A percentile compares a stretch with the other conserved stretches of the same genome.
These are phyloP conservation scores for Tetrahymena malaccensis DNA, from an alignment of 73 alveolate genomes.

Conservation along the genomic window DNA sequence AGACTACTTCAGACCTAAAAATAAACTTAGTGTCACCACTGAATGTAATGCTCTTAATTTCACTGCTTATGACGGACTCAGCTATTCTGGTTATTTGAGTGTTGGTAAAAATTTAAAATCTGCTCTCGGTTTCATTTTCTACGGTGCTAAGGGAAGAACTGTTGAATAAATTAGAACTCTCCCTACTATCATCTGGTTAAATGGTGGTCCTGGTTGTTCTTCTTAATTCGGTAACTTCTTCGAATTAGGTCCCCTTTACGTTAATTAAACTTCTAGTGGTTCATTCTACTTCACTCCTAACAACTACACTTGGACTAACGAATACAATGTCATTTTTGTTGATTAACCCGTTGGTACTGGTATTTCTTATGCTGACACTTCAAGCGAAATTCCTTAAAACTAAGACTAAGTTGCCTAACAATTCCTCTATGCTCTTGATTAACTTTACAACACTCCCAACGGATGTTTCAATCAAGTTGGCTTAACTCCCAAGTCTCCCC, in stretches of 20 bases:
- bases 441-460: not conserved
- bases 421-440: slow-evolving; percentile 5
- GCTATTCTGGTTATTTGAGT: slow-evolving; percentile 30
- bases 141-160: slow-evolving; percentile 21
- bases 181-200: slow-evolving; percentile 19
- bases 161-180: not conserved
- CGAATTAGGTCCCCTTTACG: slow-evolving; percentile 30
- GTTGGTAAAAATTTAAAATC: not conserved
- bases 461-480: slow-evolving; percentile 9
- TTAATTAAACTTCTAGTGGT: not conserved
- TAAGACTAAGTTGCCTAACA: slow-evolving; percentile 1
- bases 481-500: not conserved
- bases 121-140: slow-evolving; percentile 27
- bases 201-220: slow-evolving; percentile 50
- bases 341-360: slow-evolving; percentile 37
- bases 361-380: slow-evolving; percentile 2
- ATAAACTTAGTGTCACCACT: not conserved
- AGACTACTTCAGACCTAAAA: not conserved
- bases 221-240: slow-evolving; percentile 33
- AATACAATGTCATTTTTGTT: slow-evolving; percentile 22
- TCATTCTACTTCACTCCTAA: not conserved
- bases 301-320: slow-evolving; percentile 8
- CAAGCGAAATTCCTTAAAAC: slow-evolving; percentile 1
- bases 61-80: not conserved
- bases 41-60: not conserved